Evolutionary conservation across 306 rosid species (phyloP), one percentile per base, ranked within the genome.

Genomic region (Inga oerstediana): DNA sequence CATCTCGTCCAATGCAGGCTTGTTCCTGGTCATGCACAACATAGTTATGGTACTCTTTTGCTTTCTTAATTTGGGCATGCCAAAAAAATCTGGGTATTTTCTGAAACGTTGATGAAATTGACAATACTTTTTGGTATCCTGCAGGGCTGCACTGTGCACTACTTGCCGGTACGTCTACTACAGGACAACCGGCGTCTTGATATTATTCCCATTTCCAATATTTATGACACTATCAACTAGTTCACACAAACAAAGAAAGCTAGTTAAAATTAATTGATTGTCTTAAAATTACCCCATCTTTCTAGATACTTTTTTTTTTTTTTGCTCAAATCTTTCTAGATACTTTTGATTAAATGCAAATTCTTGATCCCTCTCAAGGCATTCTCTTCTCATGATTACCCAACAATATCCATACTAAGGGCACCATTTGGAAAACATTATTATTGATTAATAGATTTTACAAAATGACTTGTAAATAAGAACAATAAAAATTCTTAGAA

Each of bases 61-160:
- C 78, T 81, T 52, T 84, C 14, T 78, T 76, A 74, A 39, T 39
- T 39, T 39, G 54, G 54, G 19, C 54, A 4, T 49, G 54, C 54
- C 41, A 5, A 39, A 39, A 39, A 39, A 39, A 5, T 80, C 76
- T 43, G 64, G 58, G 32, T 79, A 77, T 79, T 68, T 74, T 45
- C 67, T 75, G 72, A 81, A 80, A 72, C 68, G 30, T 78, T 82
- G 74, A 72, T 59, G 72, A 80, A 77, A 85, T 48, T 79, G 51
- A 76, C 84, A 16, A 32, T 77, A 59, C n/a, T 37, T 88, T 87
- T 61, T 62, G 82, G 32, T 80, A 72, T 81, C 85, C 52, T 80
- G 90, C 94, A 96, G 99, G 99, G 58, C 86, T 96, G 82, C 97
- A 96, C 80, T 96, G 99, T 85, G 99, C 99, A 1, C 87, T 82